phyloP scores from a whole-genome alignment of 108 stramenopile genomes.

The Seminavis robusta region DNA sequence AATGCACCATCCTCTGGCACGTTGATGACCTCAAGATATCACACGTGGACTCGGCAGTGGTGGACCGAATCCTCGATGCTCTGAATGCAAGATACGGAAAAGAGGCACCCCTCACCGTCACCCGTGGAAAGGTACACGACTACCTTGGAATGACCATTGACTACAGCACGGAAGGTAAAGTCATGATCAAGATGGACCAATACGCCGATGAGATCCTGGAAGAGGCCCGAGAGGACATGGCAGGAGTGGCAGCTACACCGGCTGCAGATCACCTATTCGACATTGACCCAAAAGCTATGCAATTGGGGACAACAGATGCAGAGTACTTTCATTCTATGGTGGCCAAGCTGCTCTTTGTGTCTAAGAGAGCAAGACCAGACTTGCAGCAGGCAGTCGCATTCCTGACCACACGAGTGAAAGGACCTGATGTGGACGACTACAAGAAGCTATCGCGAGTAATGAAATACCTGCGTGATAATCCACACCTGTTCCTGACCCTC shows the following conservation, averaged over 20 bases:
- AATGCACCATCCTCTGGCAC: conserved; percentile 35
- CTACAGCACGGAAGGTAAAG: conserved; percentile 5
- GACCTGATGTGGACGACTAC: conserved; percentile 40
- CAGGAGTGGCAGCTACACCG: conserved; percentile 17
- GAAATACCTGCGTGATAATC: conserved; percentile 30
- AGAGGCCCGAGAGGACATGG: conserved; percentile 19
- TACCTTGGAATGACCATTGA: conserved; percentile 41
- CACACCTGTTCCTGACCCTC: conserved; percentile 12
- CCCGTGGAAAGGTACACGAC: conserved; percentile 12
- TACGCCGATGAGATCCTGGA: conserved; percentile 12
- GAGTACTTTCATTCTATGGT: conserved; percentile 10
- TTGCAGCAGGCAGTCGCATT: conserved; percentile 16
- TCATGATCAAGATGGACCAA: conserved; percentile 14
- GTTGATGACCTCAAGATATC: conserved; percentile 49
- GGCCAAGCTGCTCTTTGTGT: conserved; percentile 12
- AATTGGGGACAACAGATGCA: background rate
- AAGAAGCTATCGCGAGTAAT: conserved; percentile 34
- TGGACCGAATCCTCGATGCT: background rate
- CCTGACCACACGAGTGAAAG: conserved; percentile 18
- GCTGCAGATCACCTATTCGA: conserved; percentile 34
- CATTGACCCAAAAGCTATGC: conserved; percentile 4
- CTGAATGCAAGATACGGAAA: conserved; percentile 10
- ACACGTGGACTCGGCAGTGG: conserved; percentile 7
- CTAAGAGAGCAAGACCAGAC: conserved; percentile 20
- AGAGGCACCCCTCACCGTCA: conserved; percentile 1